Percentiles rank a stretch among this genome's conserved stretches.
These are phyloP conservation scores for Podospora australis DNA, from an alignment of 495 filamentous ascomycete species.

Conservation along the genomic window DNA sequence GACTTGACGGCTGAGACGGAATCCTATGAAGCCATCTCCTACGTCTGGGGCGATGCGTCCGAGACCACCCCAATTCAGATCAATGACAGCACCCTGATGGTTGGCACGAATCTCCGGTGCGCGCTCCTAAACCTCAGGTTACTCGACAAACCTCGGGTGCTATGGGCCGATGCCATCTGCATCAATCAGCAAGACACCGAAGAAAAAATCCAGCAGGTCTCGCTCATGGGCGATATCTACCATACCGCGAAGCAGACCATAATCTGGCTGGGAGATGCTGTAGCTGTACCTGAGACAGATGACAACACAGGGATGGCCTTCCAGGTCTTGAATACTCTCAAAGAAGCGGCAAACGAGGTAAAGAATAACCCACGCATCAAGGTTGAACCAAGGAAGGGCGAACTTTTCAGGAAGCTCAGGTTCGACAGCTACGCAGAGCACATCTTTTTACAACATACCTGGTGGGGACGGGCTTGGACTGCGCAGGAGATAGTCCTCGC, in stretches of 20 bases:
- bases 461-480: conserved; percentile 17
- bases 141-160: neutral
- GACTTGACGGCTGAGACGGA: neutral
- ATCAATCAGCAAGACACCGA: conserved; percentile 16
- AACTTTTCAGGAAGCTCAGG: neutral
- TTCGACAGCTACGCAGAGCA: neutral
- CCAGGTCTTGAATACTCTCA: neutral
- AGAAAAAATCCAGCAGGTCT: conserved; percentile 11
- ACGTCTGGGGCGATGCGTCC: conserved; percentile 25
- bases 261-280: conserved; percentile 9
- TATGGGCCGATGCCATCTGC: conserved; percentile 20
- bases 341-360: conserved; percentile 2
- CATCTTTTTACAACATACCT: neutral
- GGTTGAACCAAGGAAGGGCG: neutral
- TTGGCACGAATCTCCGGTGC: conserved; percentile 7
- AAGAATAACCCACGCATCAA: neutral
- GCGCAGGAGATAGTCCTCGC: conserved; percentile 14
- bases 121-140: conserved; percentile 9
- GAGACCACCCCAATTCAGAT: neutral
- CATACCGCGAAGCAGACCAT: conserved; percentile 2
- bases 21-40: conserved; percentile 28
- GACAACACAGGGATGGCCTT: conserved; percentile 4
- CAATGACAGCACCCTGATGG: neutral
- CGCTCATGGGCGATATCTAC: conserved; percentile 12
- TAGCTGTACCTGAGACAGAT: neutral